Percentiles rank a stretch among this genome's conserved stretches.
phyloP scores from a whole-genome alignment of 163 green algal genomes.

The Smithsoniella earleae region DNA sequence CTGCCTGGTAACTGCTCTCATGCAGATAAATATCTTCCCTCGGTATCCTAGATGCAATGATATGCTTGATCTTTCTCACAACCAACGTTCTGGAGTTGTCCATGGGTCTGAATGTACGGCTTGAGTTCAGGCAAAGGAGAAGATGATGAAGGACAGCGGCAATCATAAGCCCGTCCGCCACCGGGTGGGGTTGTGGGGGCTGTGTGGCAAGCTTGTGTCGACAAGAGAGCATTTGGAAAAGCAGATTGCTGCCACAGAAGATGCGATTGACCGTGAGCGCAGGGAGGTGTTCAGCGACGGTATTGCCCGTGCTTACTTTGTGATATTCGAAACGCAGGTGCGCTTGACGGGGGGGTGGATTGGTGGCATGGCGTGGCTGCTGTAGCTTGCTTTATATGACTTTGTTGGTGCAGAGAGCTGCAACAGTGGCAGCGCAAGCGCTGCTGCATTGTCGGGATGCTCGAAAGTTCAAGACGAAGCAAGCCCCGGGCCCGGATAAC shows the following conservation, averaged over 20 bases:
- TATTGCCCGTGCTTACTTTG: conserved; percentile 1
- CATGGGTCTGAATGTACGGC: not conserved
- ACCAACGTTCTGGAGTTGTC: not conserved
- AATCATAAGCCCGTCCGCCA: not conserved
- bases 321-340: conserved; percentile 17
- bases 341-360: not conserved
- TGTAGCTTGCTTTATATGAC: not conserved
- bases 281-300: not conserved
- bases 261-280: not conserved
- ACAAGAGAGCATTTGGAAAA: not conserved
- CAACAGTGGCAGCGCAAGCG: conserved; percentile 42
- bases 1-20: too few species aligned
- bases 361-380: not conserved
- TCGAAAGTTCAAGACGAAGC: conserved; percentile 44
- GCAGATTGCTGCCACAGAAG: not conserved
- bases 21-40: too few species aligned
- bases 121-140: not conserved
- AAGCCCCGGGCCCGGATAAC: conserved; percentile 66
- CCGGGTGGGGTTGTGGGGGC: not conserved
- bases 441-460: conserved; percentile 56
- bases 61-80: too few species aligned
- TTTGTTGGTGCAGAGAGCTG: conserved; percentile 40
- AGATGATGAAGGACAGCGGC: not conserved
- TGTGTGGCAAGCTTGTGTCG: not conserved
- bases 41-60: too few species aligned